These are phyloP conservation scores for Chernovozyma sophiae-reginae DNA, from an alignment of 1,139 yeast genomes.

Conservation along the genomic window DNA sequence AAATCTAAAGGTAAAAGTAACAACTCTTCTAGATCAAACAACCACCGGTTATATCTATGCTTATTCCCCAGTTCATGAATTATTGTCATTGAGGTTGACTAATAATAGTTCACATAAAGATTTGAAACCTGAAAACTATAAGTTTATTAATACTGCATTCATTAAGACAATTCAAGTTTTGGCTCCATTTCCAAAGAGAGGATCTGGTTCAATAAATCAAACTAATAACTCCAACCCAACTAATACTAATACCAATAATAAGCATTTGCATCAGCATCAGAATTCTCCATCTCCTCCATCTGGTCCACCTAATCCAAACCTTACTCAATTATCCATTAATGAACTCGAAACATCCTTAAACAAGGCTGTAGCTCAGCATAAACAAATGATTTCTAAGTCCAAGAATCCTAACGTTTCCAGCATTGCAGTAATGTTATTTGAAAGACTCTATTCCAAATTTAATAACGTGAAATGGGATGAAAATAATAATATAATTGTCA, in stretches of 20 bases:
- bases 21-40: constrained; percentile 54
- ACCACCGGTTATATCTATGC: constrained; percentile 62
- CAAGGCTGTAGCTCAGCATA: constrained; percentile 11
- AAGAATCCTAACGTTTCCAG: constrained; percentile 11
- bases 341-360: constrained; percentile 17
- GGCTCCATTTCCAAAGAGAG: constrained; percentile 21
- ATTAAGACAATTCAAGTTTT: constrained; percentile 50
- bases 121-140: constrained; percentile 31
- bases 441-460: constrained; percentile 15
- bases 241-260: neutral
- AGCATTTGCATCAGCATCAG: neutral
- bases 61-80: constrained; percentile 34
- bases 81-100: constrained; percentile 19
- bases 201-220: constrained; percentile 2
- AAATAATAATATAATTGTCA: constrained; percentile 19
- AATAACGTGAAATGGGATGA: constrained; percentile 26
- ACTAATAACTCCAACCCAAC: neutral
- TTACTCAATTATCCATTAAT: constrained; percentile 11
- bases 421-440: constrained; percentile 16
- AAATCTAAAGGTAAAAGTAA: constrained; percentile 51
- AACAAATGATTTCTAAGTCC: constrained; percentile 7
- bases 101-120: constrained; percentile 16
- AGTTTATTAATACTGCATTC: constrained; percentile 55
- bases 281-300: constrained; percentile 4
- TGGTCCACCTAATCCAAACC: constrained; percentile 1